Percentiles rank a stretch among this genome's conserved stretches.
These are phyloP conservation scores for Eremochloa ophiuroides DNA, from an alignment of 176 grass and related monocot genomes.

Conservation along the genomic window DNA sequence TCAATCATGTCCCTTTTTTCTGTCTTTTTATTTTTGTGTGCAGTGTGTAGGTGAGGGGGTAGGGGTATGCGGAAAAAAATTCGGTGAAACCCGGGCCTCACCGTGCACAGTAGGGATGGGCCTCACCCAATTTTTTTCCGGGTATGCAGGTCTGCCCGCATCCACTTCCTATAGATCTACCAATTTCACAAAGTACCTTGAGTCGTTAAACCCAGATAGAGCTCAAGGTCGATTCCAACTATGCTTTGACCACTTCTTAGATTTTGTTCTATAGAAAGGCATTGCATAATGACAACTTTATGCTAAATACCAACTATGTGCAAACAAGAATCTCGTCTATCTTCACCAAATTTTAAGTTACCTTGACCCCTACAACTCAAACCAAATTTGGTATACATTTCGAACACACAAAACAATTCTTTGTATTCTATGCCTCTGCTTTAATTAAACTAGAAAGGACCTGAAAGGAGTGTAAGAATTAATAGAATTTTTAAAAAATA, in stretches of 20 bases:
- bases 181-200: background rate
- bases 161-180: background rate
- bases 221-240: background rate
- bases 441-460: background rate
- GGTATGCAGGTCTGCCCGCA: background rate
- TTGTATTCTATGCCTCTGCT: background rate
- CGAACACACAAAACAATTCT: background rate
- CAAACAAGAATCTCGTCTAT: background rate
- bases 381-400: background rate
- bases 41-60: background rate
- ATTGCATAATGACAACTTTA: background rate
- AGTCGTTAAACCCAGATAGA: background rate
- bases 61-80: no score
- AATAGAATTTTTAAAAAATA: background rate
- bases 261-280: background rate
- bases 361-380: background rate
- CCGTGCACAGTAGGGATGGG: no score
- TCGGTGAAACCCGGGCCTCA: no score
- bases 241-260: background rate
- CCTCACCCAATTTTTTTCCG: no score
- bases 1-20: background rate
- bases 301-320: background rate
- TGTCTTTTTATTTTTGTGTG: background rate
- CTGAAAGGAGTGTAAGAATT: background rate
- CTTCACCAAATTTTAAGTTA: background rate